These are phyloP conservation scores for Leptographium wingfieldii DNA, from an alignment of 2,329 filamentous ascomycete genomes.

Conservation along the genomic window DNA sequence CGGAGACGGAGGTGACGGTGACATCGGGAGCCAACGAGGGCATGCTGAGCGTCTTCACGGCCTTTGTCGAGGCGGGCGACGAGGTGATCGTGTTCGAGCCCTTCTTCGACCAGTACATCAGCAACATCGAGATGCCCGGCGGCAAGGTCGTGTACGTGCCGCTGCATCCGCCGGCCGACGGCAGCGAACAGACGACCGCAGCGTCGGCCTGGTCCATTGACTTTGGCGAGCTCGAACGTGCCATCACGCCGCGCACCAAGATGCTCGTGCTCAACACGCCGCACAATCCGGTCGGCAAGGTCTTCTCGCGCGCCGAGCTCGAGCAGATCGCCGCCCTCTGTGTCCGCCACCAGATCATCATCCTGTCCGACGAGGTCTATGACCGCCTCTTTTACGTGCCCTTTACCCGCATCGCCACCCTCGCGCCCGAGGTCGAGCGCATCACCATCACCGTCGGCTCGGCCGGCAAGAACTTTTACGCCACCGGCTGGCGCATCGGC, in stretches of 20 bases:
- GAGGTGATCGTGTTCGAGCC: slow-evolving; percentile 98
- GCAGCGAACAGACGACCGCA: slow-evolving; percentile 50
- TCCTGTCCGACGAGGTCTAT: slow-evolving; percentile 87
- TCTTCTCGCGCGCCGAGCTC: slow-evolving; percentile 76
- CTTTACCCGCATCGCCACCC: slow-evolving; percentile 81
- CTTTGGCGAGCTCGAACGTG: slow-evolving; percentile 66
- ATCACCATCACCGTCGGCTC: slow-evolving; percentile 90
- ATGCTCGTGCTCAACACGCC: slow-evolving; percentile 90
- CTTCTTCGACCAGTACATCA: slow-evolving; percentile 98
- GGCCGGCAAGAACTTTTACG: slow-evolving; percentile 96
- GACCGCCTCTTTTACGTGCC: slow-evolving; percentile 91
- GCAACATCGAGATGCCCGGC: slow-evolving; percentile 96
- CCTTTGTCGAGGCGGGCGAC: slow-evolving; percentile 83
- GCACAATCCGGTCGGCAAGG: slow-evolving; percentile 93
- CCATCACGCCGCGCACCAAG: slow-evolving; percentile 76
- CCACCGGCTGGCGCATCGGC: slow-evolving; percentile 89
- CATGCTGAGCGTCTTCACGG: slow-evolving; percentile 98
- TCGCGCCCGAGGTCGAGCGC: slow-evolving; percentile 79
- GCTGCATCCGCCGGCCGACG: slow-evolving; percentile 76
- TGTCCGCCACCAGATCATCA: slow-evolving; percentile 86
- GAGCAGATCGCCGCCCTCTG: slow-evolving; percentile 76
- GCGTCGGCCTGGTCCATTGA: slow-evolving; percentile 83
- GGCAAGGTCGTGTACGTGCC: slow-evolving; percentile 92
- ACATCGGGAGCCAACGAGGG: slow-evolving; percentile 87
- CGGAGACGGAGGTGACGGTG: slow-evolving; percentile 86